Percentiles rank a stretch among this genome's conserved stretches.
phyloP scores from a whole-genome alignment of 192 early-diverging fungal genomes.

The Obelidium mucronatum region DNA sequence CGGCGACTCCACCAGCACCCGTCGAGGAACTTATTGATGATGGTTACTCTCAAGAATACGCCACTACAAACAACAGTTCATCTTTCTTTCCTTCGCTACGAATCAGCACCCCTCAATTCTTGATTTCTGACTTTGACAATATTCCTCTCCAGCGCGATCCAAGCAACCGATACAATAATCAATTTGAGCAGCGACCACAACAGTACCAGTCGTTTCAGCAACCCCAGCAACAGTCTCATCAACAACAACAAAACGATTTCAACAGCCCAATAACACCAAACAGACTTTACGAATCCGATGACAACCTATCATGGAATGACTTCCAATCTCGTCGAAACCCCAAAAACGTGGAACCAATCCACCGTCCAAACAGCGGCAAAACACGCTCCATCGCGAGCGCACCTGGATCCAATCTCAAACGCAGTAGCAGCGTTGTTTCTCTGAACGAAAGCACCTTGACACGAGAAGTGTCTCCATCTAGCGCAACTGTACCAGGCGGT shows the following conservation, averaged over 20 bases:
- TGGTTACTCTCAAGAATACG: no score
- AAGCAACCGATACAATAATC: no score
- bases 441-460: neutral
- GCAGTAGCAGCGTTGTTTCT: neutral
- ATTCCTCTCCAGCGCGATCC: no score
- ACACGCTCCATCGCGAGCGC: neutral
- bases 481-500: neutral
- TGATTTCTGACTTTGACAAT: neutral
- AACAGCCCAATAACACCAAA: neutral
- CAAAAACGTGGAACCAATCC: conserved; percentile 3
- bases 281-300: neutral
- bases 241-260: neutral
- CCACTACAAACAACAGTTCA: neutral
- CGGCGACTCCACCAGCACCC: neutral
- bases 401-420: conserved; percentile 8
- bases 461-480: neutral
- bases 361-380: conserved; percentile 1
- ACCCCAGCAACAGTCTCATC: neutral
- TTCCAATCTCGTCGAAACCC: neutral
- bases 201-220: neutral
- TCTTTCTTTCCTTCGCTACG: neutral
- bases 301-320: neutral
- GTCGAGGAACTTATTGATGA: no score
- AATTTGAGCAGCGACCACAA: no score
- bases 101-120: conserved; percentile 4